Evolutionary conservation across 2,329 filamentous ascomycete genomes (phyloP), one percentile per base, ranked within the genome.

Genomic region (Teratosphaeria destructans): DNA sequence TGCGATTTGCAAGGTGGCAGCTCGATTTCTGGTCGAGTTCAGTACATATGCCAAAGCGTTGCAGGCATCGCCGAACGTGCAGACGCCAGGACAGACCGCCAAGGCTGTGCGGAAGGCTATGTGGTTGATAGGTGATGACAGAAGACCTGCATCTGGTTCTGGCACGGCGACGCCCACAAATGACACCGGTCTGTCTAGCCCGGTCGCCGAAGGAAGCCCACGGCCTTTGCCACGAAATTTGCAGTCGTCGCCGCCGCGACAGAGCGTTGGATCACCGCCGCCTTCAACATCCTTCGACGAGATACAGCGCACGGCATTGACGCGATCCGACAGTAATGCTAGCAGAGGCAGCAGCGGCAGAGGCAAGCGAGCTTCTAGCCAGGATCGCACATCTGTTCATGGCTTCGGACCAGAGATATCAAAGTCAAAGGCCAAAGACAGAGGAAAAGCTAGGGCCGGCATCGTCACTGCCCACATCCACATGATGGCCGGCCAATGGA

Each of bases 401-500:
- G 90, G 90, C 0, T 90, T 95, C 55, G 76, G 77, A 3, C 75
- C 77, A 27, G 74, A 74, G 10, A 87, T 59, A 78, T 87, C 61
- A 88, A 61, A 68, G 47, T 67, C 71, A 57, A 73, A 72, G 63
- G 88, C 85, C 71, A 86, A 90, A 62, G 86, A 87, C 65, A 90
- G 90, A 71, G 90, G 90, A 34, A 92, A 88, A 72, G 87, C 88
- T 32, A 85, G 93, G 58, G 82, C 89, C 14, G 84, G 85, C 26
- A 86, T 96, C 59, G 82, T 95, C 8, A 81, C 95, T 65, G 93
- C 90, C 1, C 90, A 88, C 16, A 79, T 96, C 64, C 95, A 93
- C 72, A 82, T 99, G 66, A 88, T 92, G 73, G 88, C 90, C 57
- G 94, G 94, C 29, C 85, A 91, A 63, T 96, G 94, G 91, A 83